These are phyloP conservation scores for Leccinellum luteum DNA, from an alignment of 768 basidiomycete species.

Conservation along the genomic window DNA sequence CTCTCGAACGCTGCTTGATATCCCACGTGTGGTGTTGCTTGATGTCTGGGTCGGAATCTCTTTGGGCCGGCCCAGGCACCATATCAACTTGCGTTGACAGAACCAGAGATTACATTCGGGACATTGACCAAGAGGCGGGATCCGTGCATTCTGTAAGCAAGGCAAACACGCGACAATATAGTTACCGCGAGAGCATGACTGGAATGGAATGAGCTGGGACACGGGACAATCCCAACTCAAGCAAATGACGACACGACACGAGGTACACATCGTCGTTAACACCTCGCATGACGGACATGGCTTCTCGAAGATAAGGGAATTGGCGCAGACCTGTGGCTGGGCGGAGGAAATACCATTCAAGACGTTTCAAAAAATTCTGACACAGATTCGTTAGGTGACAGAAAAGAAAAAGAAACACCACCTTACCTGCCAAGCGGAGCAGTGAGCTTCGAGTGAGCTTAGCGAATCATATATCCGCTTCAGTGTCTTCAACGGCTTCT, in stretches of 20 bases:
- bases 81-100: slow-evolving; percentile 16
- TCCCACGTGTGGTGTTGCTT: neutral
- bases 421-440: neutral
- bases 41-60: too few relatives aligned
- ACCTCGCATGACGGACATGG: slow-evolving; percentile 14
- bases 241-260: slow-evolving; percentile 16
- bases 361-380: slow-evolving; percentile 18
- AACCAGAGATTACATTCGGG: slow-evolving; percentile 22
- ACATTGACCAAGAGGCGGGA: slow-evolving; percentile 17
- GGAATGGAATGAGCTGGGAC: slow-evolving; percentile 17
- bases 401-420: neutral
- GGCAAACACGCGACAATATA: slow-evolving; percentile 5
- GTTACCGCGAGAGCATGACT: slow-evolving; percentile 13
- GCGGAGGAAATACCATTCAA: slow-evolving; percentile 7
- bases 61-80: slow-evolving; percentile 24
- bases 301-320: neutral
- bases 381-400: neutral
- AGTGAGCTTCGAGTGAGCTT: too few relatives aligned
- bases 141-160: slow-evolving; percentile 6
- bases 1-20: slow-evolving; percentile 5
- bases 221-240: slow-evolving; percentile 15
- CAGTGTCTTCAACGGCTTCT: too few relatives aligned
- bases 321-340: neutral
- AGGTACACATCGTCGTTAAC: slow-evolving; percentile 6
- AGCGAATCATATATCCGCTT: neutral